phyloP scores from a whole-genome alignment of 169 alveolate genomes.

The Plasmodium inui region DNA sequence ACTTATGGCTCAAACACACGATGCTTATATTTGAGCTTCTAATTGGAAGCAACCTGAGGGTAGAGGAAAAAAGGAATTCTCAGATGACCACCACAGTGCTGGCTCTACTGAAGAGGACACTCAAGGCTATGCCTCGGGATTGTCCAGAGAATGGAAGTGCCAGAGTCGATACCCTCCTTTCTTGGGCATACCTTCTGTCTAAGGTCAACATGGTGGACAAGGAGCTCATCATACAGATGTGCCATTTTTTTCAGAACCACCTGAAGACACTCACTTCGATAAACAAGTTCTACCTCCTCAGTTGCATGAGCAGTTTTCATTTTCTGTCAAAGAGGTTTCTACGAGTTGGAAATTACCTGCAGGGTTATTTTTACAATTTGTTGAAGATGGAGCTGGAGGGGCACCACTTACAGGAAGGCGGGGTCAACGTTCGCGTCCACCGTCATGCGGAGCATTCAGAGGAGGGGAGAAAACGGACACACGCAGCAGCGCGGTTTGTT shows the following conservation, averaged over 20 bases:
- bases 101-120: constrained; percentile 22
- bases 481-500: too few relatives aligned
- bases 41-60: constrained; percentile 15
- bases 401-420: too few relatives aligned
- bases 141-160: neutral
- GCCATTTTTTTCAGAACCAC: neutral
- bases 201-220: constrained; percentile 35
- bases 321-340: constrained; percentile 31
- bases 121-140: neutral
- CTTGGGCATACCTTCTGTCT: constrained; percentile 12
- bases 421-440: too few relatives aligned
- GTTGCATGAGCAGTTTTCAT: constrained; percentile 25
- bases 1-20: constrained; percentile 37
- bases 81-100: constrained; percentile 10
- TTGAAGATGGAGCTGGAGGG: neutral
- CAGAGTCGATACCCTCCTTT: constrained; percentile 13
- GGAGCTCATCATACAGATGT: constrained; percentile 24
- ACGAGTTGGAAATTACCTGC: constrained; percentile 22
- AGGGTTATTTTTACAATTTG: constrained; percentile 12
- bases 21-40: constrained; percentile 26
- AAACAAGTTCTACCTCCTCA: constrained; percentile 40
- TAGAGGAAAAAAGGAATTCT: constrained; percentile 37
- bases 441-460: too few relatives aligned
- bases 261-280: constrained; percentile 1
- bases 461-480: neutral